Evolutionary conservation across 495 filamentous ascomycete genomes (phyloP).

Genomic region (Penicillium fimorum): DNA sequence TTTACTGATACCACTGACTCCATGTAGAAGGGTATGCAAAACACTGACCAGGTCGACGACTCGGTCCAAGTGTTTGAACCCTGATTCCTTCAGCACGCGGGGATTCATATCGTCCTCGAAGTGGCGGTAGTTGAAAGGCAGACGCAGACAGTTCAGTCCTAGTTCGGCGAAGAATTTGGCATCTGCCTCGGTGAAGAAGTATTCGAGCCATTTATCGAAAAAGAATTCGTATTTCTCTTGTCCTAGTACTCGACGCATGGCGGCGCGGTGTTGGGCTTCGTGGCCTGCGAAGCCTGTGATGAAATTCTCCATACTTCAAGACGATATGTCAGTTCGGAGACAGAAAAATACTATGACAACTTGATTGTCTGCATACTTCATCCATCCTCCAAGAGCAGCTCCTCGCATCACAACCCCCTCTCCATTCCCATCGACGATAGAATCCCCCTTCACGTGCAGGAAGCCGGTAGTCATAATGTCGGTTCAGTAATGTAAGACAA

Average conservation of each 20-base stretch:
- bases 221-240: constrained; percentile 47
- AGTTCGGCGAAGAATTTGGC: constrained; percentile 58
- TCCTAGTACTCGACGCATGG: constrained; percentile 56
- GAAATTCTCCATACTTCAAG: constrained; percentile 62
- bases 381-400: constrained; percentile 49
- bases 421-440: constrained; percentile 48
- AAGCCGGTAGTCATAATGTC: constrained; percentile 36
- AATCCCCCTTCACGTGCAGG: constrained; percentile 44
- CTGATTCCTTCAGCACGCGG: constrained; percentile 52
- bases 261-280: constrained; percentile 54
- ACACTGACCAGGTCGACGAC: constrained; percentile 48
- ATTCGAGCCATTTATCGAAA: constrained; percentile 54
- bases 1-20: neutral
- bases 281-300: constrained; percentile 65
- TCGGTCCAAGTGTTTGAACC: constrained; percentile 60
- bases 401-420: constrained; percentile 50
- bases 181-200: constrained; percentile 62
- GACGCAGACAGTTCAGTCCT: constrained; percentile 60
- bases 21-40: neutral
- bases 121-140: constrained; percentile 66
- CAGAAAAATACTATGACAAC: neutral
- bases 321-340: neutral
- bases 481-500: neutral
- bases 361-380: constrained; percentile 33
- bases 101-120: constrained; percentile 66